phyloP scores from a whole-genome alignment of 75 land plant genomes.

The Cryptomeria japonica region DNA sequence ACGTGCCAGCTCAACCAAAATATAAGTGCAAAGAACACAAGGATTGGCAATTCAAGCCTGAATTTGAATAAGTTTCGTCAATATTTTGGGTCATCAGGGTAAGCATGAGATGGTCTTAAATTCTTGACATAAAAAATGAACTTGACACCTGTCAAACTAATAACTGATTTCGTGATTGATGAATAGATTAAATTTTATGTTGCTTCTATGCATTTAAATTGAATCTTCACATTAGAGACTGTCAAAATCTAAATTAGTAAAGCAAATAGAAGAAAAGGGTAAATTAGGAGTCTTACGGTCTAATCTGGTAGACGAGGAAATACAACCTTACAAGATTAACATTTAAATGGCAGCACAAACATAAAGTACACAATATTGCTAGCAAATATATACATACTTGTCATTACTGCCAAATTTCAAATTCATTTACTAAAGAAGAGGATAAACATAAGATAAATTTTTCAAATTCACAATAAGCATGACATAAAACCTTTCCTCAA shows the following conservation, averaged over 20 bases:
- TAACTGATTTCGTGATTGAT: not conserved
- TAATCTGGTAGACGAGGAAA: not conserved
- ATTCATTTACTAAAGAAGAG: not conserved
- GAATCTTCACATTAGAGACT: not conserved
- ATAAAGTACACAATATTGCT: not conserved
- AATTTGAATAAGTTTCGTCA: too few species aligned
- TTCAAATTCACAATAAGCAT: constrained; percentile 48
- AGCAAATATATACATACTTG: constrained; percentile 9
- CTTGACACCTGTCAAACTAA: not conserved
- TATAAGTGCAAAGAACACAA: too few species aligned
- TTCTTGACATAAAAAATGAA: too few species aligned
- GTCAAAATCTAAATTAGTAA: not conserved
- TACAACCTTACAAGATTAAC: not conserved
- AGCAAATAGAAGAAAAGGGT: not conserved
- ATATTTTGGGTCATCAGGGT: too few species aligned
- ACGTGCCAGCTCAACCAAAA: too few species aligned
- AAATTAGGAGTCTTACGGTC: not conserved
- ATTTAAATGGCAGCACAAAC: not conserved
- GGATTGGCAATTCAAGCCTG: too few species aligned
- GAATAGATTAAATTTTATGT: too few species aligned
- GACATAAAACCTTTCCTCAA: constrained; percentile 77
- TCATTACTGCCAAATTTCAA: not conserved
- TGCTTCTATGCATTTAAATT: not conserved
- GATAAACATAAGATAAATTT: not conserved
- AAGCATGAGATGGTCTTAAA: too few species aligned